phyloP scores from a whole-genome alignment of 2,329 filamentous ascomycete genomes.

The Colletotrichum acutatum region DNA sequence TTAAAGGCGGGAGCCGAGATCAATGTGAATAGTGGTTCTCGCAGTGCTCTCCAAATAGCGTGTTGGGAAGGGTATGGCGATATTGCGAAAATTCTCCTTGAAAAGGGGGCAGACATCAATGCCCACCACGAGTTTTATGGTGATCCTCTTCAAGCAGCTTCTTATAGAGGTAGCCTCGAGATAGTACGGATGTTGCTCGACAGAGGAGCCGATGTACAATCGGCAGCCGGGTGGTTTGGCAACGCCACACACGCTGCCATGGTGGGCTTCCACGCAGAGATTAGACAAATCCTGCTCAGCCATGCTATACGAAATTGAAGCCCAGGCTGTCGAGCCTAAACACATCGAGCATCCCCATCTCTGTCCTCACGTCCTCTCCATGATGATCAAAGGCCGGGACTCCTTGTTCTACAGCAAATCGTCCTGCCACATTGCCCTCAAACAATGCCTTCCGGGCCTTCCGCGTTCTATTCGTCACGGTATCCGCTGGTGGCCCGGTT shows the following conservation, averaged over 20 bases:
- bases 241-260: background rate
- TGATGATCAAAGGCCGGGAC: too few relatives aligned
- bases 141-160: too few relatives aligned
- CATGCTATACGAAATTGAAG: background rate
- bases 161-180: too few relatives aligned
- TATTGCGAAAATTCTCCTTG: background rate
- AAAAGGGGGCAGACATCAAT: background rate
- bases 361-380: background rate
- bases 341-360: background rate
- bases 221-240: background rate
- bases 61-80: background rate
- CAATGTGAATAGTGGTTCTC: background rate
- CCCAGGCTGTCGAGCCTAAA: background rate
- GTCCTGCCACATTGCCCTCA: background rate
- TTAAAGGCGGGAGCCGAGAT: slow-evolving; percentile 30
- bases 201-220: too few relatives aligned
- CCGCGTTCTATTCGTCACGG: background rate
- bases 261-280: background rate
- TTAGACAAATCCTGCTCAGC: background rate
- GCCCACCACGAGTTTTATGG: too few relatives aligned
- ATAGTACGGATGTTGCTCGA: too few relatives aligned
- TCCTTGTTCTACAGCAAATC: background rate
- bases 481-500: background rate
- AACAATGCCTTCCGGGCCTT: background rate
- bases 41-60: background rate